A percentile compares a stretch with the other conserved stretches of the same genome.
phyloP scores from a whole-genome alignment of 2,329 filamentous ascomycete species.

The Aspergillus cejpii region DNA sequence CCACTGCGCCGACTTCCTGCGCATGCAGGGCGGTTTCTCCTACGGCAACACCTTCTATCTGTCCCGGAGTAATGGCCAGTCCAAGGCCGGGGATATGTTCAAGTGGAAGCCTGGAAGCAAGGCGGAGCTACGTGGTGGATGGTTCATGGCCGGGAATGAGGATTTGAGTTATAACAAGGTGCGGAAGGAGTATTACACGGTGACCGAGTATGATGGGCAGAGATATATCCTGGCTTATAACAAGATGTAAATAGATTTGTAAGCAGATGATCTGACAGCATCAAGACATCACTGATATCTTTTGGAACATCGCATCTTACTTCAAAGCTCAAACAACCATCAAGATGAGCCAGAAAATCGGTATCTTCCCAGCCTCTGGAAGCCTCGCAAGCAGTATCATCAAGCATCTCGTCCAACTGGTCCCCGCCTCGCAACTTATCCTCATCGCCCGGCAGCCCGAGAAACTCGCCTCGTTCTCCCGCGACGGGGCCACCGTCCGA shows the following conservation, averaged over 20 bases:
- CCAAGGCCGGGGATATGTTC: slow-evolving; percentile 28
- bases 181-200: slow-evolving; percentile 18
- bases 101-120: slow-evolving; percentile 26
- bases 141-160: slow-evolving; percentile 27
- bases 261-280: neutral
- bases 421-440: slow-evolving; percentile 43
- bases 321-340: too few relatives aligned
- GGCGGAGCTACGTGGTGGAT: slow-evolving; percentile 9
- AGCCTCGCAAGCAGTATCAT: slow-evolving; percentile 49
- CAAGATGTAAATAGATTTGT: neutral
- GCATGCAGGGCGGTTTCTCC: slow-evolving; percentile 33
- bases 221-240: neutral
- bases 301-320: neutral
- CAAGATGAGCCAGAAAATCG: slow-evolving; percentile 21
- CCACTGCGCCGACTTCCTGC: slow-evolving; percentile 28
- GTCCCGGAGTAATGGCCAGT: slow-evolving; percentile 28
- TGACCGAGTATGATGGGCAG: slow-evolving; percentile 13
- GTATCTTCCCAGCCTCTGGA: slow-evolving; percentile 47
- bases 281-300: neutral
- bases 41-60: slow-evolving; percentile 30
- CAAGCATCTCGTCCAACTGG: slow-evolving; percentile 42
- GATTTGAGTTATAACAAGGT: slow-evolving; percentile 31
- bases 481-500: slow-evolving; percentile 21
- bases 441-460: slow-evolving; percentile 41
- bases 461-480: slow-evolving; percentile 10